Conservation (phyloP, 345 rosid species). For the Eucalyptus curtisii region DNA sequence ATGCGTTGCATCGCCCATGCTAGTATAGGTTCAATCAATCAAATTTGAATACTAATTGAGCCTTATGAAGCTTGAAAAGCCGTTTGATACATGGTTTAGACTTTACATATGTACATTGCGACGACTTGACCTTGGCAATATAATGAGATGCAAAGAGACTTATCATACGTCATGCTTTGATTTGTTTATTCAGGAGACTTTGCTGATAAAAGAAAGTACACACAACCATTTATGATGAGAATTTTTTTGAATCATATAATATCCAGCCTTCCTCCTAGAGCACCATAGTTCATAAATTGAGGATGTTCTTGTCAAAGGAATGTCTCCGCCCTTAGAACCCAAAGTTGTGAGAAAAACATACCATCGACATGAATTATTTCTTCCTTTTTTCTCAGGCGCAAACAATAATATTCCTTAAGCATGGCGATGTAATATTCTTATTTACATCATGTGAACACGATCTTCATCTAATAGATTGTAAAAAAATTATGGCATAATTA, state of each 20-base stretch:
- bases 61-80: not conserved
- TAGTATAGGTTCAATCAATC: not conserved
- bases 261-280: not conserved
- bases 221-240: not conserved
- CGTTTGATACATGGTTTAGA: not conserved
- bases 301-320: not conserved
- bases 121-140: not conserved
- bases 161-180: not conserved
- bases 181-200: not conserved
- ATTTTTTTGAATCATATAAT: not conserved
- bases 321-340: not conserved
- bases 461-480: not conserved
- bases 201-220: not conserved
- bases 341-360: not conserved
- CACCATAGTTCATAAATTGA: not conserved
- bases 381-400: rapidly evolving
- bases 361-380: not conserved
- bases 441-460: not conserved
- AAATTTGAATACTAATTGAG: not conserved
- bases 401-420: not conserved
- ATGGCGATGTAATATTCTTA: not conserved
- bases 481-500: rapidly evolving
- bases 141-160: not conserved
- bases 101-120: not conserved
- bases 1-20: not conserved